phyloP scores from a whole-genome alignment of 1,284 basidiomycete species.

The Cryptococcus sp. region DNA sequence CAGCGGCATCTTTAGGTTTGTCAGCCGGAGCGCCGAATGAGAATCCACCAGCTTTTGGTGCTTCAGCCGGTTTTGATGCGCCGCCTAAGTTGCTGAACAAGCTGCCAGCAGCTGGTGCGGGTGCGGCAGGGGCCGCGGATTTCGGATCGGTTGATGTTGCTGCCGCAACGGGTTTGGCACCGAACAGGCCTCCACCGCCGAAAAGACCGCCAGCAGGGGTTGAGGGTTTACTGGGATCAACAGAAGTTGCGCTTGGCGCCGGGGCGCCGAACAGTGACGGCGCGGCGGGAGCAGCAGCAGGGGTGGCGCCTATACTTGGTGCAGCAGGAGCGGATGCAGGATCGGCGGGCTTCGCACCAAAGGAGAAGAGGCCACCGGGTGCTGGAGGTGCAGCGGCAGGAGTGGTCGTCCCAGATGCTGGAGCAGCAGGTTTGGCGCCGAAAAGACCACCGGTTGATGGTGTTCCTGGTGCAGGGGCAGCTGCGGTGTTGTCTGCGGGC shows the following conservation, averaged over 20 bases:
- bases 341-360: constrained; percentile 35
- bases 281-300: constrained; percentile 20
- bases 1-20: constrained; percentile 2
- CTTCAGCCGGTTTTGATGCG: constrained; percentile 26
- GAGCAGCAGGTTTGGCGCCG: constrained; percentile 23
- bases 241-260: constrained; percentile 13
- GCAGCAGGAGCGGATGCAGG: constrained; percentile 20
- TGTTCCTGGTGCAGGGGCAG: constrained; percentile 6
- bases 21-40: constrained; percentile 23
- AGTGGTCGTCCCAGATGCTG: constrained; percentile 16
- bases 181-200: constrained; percentile 31
- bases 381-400: constrained; percentile 27
- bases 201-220: constrained; percentile 22
- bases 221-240: constrained; percentile 17
- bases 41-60: constrained; percentile 26
- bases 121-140: constrained; percentile 8
- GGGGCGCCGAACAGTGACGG: constrained; percentile 31
- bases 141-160: constrained; percentile 17
- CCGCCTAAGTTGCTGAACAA: constrained; percentile 33
- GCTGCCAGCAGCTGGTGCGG: constrained; percentile 29
- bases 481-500: constrained; percentile 4
- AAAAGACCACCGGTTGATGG: constrained; percentile 29
- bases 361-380: constrained; percentile 28
- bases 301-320: background rate
- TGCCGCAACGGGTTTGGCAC: constrained; percentile 29